A percentile compares a stretch with the other conserved stretches of the same genome.
Evolutionary conservation across 371 early-diverging fungal genomes (phyloP).

Genomic region (Agmasoma carcini): DNA sequence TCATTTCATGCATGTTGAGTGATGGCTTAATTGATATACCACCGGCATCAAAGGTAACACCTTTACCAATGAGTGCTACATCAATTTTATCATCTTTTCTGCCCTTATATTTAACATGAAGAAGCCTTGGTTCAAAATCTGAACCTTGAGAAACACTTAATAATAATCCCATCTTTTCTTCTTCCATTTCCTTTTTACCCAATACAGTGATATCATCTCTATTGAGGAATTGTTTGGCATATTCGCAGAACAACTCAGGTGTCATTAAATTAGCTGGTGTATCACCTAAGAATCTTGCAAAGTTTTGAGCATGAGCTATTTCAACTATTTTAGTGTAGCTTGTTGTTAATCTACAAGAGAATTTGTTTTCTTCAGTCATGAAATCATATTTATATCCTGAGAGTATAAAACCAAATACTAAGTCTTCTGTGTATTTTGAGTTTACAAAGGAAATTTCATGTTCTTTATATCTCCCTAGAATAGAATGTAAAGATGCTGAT

Average conservation of each 20-base stretch:
- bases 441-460: not conserved
- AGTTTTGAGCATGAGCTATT: conserved; percentile 60
- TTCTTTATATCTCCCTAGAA: not conserved
- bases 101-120: conserved; percentile 72
- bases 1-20: conserved; percentile 63
- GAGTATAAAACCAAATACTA: conserved; percentile 26
- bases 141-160: conserved; percentile 71
- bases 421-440: conserved; percentile 7
- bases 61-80: conserved; percentile 67
- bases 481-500: not conserved
- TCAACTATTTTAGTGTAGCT: conserved; percentile 17
- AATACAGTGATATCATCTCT: conserved; percentile 59
- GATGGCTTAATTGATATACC: conserved; percentile 69
- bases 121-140: conserved; percentile 63
- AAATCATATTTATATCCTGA: conserved; percentile 37
- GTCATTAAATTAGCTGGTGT: conserved; percentile 84
- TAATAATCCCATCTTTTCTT: conserved; percentile 74
- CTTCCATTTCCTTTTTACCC: conserved; percentile 63
- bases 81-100: conserved; percentile 53
- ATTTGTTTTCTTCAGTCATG: conserved; percentile 18
- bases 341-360: not conserved
- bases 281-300: conserved; percentile 71
- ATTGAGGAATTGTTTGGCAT: conserved; percentile 55
- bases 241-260: conserved; percentile 63
- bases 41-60: conserved; percentile 59